Evolutionary conservation across 192 early-diverging fungal genomes (phyloP).

Genomic region (Lunasporangiospora selenospora): DNA sequence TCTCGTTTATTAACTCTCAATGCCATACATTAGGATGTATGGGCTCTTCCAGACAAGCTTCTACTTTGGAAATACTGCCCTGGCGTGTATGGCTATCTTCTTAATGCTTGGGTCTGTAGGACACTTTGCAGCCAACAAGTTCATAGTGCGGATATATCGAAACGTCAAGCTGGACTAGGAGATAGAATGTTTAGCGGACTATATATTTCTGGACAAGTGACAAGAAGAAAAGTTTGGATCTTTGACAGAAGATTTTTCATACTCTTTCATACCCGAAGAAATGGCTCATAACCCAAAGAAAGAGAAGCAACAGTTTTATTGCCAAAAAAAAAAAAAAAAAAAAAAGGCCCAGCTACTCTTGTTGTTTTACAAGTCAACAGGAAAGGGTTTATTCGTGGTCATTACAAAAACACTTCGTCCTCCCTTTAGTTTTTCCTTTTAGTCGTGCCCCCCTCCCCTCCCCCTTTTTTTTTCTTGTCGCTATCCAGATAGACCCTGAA

Average conservation of each 20-base stretch:
- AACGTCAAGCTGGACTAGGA: constrained; percentile 75
- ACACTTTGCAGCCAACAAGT: constrained; percentile 67
- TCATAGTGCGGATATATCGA: constrained; percentile 74
- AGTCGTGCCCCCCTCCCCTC: not conserved
- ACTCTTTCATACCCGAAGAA: too few relatives aligned
- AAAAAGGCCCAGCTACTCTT: too few relatives aligned
- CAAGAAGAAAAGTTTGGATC: not conserved
- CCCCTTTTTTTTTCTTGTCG: not conserved
- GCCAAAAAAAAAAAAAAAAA: too few relatives aligned
- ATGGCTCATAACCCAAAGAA: too few relatives aligned
- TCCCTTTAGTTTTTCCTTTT: not conserved
- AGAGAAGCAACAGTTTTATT: too few relatives aligned
- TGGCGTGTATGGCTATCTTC: constrained; percentile 72
- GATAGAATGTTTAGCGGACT: not conserved
- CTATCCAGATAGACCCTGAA: too few relatives aligned
- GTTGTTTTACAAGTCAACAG: too few relatives aligned
- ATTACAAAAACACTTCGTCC: too few relatives aligned
- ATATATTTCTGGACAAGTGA: not conserved
- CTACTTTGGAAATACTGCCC: constrained; percentile 81
- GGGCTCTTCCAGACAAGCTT: constrained; percentile 80
- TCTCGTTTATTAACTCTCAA: not conserved
- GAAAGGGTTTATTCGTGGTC: too few relatives aligned
- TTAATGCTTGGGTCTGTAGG: constrained; percentile 75
- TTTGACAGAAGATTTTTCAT: too few relatives aligned
- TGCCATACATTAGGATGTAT: constrained; percentile 83